phyloP scores from a whole-genome alignment of 306 rosid species.

The Cucumis melo region DNA sequence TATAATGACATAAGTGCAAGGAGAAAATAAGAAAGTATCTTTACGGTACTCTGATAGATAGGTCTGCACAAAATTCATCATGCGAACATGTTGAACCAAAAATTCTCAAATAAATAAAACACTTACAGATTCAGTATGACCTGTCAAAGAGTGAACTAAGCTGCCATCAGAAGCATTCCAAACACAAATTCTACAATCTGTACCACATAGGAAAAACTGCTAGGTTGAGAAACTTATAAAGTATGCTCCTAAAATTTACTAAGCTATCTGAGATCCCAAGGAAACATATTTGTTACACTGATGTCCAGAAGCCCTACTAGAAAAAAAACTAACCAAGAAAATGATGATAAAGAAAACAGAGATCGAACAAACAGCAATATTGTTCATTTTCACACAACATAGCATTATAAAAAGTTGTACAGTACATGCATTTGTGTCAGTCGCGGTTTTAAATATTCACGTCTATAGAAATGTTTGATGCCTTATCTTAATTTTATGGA shows the following conservation, averaged over 20 bases:
- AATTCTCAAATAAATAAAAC: constrained; percentile 15
- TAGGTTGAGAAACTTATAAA: constrained; percentile 5
- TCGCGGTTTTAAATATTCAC: background rate
- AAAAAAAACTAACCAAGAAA: background rate
- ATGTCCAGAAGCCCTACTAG: background rate
- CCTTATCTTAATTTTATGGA: too few relatives aligned
- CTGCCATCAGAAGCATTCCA: constrained; percentile 99
- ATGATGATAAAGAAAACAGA: background rate
- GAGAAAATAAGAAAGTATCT: background rate
- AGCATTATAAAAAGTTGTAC: background rate
- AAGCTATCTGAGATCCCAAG: background rate
- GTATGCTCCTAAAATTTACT: background rate
- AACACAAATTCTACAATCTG: constrained; percentile 98
- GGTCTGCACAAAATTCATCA: background rate
- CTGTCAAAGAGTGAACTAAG: constrained; percentile 94
- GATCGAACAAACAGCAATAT: background rate
- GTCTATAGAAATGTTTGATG: background rate
- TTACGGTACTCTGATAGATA: background rate
- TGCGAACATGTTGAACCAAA: background rate
- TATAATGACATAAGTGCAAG: background rate
- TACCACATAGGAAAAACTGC: constrained; percentile 16
- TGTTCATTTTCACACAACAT: background rate
- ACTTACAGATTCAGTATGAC: constrained; percentile 90
- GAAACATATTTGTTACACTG: background rate
- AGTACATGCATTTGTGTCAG: background rate